phyloP scores from a whole-genome alignment of 2,329 filamentous ascomycete species.

The Fusarium pseudonygamai region DNA sequence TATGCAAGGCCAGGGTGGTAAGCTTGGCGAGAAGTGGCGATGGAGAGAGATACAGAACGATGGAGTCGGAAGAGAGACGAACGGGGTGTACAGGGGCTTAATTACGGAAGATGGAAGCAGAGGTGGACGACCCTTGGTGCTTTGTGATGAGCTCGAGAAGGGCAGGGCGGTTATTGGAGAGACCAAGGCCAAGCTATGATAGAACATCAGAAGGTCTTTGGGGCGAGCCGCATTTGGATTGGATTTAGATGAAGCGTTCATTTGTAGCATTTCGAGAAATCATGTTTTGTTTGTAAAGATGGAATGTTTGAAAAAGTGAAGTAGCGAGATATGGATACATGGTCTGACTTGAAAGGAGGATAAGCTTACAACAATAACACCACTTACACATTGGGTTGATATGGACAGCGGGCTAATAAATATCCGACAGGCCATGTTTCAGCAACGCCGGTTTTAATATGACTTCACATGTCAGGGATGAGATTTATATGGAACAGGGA shows the following conservation, averaged over 20 bases:
- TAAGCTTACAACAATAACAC: constrained; percentile 4
- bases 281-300: background rate
- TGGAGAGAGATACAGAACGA: constrained; percentile 68
- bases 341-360: constrained; percentile 12
- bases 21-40: constrained; percentile 67
- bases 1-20: constrained; percentile 57
- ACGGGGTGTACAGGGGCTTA: constrained; percentile 52
- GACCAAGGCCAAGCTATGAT: constrained; percentile 40
- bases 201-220: constrained; percentile 26
- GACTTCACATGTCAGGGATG: background rate
- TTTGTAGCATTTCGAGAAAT: constrained; percentile 16
- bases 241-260: constrained; percentile 22
- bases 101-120: constrained; percentile 64
- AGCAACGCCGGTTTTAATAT: constrained; percentile 3
- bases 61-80: constrained; percentile 45
- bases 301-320: background rate
- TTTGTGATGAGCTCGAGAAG: constrained; percentile 56
- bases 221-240: background rate
- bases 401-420: constrained; percentile 29
- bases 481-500: background rate
- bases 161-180: constrained; percentile 27
- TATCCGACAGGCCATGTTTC: constrained; percentile 17
- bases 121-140: constrained; percentile 57
- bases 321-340: background rate
- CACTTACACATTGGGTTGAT: background rate